A percentile compares a stretch with the other conserved stretches of the same genome.
Conservation (phyloP, 1,284 basidiomycete species). For the Ceraceosorus guamensis region DNA sequence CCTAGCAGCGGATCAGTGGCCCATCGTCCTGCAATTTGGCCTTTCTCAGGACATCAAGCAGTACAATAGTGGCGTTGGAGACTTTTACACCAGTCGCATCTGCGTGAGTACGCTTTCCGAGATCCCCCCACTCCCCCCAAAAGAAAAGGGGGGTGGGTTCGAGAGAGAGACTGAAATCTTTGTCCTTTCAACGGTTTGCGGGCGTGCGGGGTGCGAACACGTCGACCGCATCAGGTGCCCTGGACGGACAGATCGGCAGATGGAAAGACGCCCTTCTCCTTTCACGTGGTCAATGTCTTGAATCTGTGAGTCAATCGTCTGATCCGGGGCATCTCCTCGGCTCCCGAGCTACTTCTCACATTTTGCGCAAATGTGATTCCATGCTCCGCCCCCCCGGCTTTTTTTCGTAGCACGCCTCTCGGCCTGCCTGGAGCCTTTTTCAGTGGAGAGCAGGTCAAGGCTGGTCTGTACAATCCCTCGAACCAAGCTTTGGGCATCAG, state of each 20-base stretch:
- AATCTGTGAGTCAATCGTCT: not conserved
- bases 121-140: too few relatives aligned
- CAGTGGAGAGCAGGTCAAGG: not conserved
- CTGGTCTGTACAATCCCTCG: not conserved
- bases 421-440: too few relatives aligned
- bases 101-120: not conserved
- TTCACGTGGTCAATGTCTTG: not conserved
- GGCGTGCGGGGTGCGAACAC: not conserved
- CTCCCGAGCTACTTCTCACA: not conserved
- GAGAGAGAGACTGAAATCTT: too few relatives aligned
- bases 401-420: too few relatives aligned
- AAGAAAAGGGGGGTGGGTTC: too few relatives aligned
- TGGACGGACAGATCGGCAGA: not conserved
- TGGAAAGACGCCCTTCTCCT: conserved; percentile 2
- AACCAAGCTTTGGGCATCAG: not conserved
- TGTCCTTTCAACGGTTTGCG: too few relatives aligned
- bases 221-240: not conserved
- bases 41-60: not conserved
- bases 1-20: not conserved
- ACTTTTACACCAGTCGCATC: not conserved
- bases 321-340: not conserved
- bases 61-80: not conserved
- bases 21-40: not conserved
- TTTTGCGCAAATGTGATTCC: not conserved
- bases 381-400: too few relatives aligned